phyloP scores from a whole-genome alignment of 176 grass and related monocot genomes.

The Melocanna baccifera region DNA sequence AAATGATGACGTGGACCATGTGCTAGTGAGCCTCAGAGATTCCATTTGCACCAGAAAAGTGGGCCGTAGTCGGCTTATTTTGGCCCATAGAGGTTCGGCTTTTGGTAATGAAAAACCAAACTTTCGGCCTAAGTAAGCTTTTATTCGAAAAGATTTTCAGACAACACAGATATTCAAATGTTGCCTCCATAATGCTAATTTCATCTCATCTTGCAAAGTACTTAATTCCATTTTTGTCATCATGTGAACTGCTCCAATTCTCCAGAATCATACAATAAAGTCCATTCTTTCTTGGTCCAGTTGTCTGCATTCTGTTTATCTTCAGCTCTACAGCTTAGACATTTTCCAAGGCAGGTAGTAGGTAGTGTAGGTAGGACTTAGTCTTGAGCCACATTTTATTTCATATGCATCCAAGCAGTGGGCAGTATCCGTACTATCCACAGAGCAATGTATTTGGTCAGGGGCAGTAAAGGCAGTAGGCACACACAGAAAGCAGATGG shows the following conservation, averaged over 20 bases:
- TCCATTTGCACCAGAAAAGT: background rate
- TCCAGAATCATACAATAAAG: too few relatives aligned
- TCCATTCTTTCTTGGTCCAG: background rate
- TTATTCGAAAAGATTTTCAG: background rate
- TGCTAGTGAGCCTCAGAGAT: background rate
- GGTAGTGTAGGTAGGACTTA: too few relatives aligned
- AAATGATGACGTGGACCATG: background rate
- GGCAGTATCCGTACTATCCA: too few relatives aligned
- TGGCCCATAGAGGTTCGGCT: background rate
- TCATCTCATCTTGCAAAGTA: background rate
- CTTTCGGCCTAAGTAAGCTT: background rate
- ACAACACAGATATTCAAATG: background rate
- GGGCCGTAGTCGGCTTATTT: background rate
- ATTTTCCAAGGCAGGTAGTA: background rate
- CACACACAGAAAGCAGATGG: background rate
- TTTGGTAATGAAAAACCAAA: background rate
- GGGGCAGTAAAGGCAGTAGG: background rate
- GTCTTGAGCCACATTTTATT: background rate
- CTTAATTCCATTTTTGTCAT: too few relatives aligned
- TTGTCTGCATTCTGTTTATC: background rate
- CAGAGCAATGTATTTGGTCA: conserved; percentile 1
- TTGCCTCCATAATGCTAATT: background rate
- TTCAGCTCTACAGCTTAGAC: background rate
- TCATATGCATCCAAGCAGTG: background rate
- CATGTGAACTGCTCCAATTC: background rate